Conservation (phyloP, 371 early-diverging fungal genomes). For the Rhizopus arrhizus region DNA sequence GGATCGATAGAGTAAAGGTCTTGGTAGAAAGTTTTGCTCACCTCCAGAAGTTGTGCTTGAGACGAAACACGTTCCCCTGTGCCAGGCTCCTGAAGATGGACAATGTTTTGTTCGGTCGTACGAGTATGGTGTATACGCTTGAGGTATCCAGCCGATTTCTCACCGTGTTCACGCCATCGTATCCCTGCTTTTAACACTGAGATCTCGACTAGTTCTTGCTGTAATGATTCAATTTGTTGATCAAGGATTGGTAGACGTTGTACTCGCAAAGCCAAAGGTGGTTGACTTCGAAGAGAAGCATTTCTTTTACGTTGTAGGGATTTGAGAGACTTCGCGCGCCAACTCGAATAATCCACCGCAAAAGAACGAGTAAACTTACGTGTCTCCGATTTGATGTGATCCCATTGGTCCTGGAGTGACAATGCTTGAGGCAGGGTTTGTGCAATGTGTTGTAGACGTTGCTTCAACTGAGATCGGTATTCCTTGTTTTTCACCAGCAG, state of each 20-base stretch:
- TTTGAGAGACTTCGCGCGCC: background rate
- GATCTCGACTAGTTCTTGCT: background rate
- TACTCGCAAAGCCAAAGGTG: background rate
- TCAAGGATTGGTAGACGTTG: background rate
- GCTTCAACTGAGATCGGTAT: too few relatives aligned
- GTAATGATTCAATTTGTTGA: background rate
- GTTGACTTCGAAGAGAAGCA: background rate
- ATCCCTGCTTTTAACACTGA: constrained; percentile 1
- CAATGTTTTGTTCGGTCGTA: background rate
- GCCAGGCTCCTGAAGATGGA: background rate
- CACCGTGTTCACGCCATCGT: constrained; percentile 10
- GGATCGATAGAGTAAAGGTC: too few relatives aligned
- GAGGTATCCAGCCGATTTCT: constrained; percentile 3
- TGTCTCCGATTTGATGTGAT: background rate
- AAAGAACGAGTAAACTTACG: too few relatives aligned
- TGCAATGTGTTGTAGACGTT: too few relatives aligned
- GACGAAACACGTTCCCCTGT: too few relatives aligned
- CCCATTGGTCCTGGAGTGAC: too few relatives aligned
- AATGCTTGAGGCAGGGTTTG: too few relatives aligned
- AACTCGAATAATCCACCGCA: too few relatives aligned
- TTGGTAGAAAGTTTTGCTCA: background rate
- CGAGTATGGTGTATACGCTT: background rate
- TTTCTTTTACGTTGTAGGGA: background rate
- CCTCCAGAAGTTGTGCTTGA: too few relatives aligned
- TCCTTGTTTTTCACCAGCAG: too few relatives aligned